These are phyloP conservation scores for Leccinum ponderosum DNA, from an alignment of 1,284 basidiomycete species.

Conservation along the genomic window DNA sequence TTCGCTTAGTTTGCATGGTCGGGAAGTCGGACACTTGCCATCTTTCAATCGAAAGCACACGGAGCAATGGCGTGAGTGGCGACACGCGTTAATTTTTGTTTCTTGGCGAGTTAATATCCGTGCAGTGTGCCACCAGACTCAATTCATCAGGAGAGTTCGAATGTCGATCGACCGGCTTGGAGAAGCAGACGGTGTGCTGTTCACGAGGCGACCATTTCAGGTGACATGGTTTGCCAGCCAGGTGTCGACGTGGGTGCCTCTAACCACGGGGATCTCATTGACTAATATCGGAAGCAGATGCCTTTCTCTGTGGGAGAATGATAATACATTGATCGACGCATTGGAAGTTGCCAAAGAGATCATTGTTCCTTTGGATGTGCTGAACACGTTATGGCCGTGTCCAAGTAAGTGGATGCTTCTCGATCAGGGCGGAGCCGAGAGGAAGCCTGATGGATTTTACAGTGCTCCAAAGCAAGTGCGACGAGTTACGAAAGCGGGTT, in stretches of 20 bases:
- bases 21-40: conserved; percentile 36
- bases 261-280: neutral
- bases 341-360: conserved; percentile 69
- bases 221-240: conserved; percentile 72
- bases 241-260: conserved; percentile 51
- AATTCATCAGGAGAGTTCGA: conserved; percentile 57
- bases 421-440: conserved; percentile 6
- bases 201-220: conserved; percentile 66
- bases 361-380: conserved; percentile 60
- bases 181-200: conserved; percentile 48
- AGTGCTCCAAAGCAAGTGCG: conserved; percentile 48
- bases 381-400: conserved; percentile 73
- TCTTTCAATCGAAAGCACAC: conserved; percentile 64
- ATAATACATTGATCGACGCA: conserved; percentile 55
- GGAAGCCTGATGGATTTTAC: conserved; percentile 1
- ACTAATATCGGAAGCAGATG: conserved; percentile 44
- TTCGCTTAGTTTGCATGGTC: conserved; percentile 44
- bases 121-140: conserved; percentile 64
- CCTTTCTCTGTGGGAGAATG: conserved; percentile 63
- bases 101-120: conserved; percentile 9
- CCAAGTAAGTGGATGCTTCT: conserved; percentile 43
- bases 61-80: conserved; percentile 72
- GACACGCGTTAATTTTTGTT: conserved; percentile 1
- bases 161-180: conserved; percentile 48
- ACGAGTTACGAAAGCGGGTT: conserved; percentile 46